Evolutionary conservation across 108 stramenopile genomes (phyloP).

Genomic region (Skeletonema grethae): DNA sequence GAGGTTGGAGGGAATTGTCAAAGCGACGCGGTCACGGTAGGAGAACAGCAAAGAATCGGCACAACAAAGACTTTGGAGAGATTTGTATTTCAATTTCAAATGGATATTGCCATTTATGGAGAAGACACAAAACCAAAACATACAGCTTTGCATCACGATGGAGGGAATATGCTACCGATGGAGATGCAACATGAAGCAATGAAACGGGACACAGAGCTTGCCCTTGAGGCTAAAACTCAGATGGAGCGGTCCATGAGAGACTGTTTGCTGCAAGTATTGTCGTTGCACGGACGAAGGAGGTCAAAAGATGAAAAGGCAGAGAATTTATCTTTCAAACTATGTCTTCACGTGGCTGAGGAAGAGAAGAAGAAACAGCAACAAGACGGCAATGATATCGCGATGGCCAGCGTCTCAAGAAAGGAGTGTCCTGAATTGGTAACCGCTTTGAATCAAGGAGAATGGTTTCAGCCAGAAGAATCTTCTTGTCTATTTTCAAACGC

Average conservation of each 20-base stretch:
- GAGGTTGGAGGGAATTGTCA: slow-evolving; percentile 1
- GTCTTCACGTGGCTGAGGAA: slow-evolving; percentile 24
- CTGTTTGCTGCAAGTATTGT: slow-evolving; percentile 28
- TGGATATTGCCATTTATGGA: slow-evolving; percentile 19
- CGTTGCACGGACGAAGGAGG: slow-evolving; percentile 30
- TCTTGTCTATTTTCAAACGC: slow-evolving; percentile 30
- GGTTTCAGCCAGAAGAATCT: slow-evolving; percentile 30
- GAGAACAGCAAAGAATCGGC: slow-evolving; percentile 20
- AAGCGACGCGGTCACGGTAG: background rate
- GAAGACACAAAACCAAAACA: slow-evolving; percentile 2
- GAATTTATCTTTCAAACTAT: slow-evolving; percentile 47
- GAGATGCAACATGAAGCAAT: slow-evolving; percentile 6
- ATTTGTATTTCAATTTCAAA: slow-evolving; percentile 43
- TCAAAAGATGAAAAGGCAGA: slow-evolving; percentile 33
- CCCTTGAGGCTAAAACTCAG: slow-evolving; percentile 15
- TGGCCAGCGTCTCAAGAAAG: background rate
- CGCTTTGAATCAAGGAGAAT: slow-evolving; percentile 40
- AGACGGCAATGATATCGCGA: background rate
- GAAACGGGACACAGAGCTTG: slow-evolving; percentile 27
- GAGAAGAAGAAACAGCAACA: background rate
- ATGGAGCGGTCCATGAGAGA: slow-evolving; percentile 48
- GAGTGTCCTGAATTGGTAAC: slow-evolving; percentile 35
- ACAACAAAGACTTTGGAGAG: slow-evolving; percentile 38
- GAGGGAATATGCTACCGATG: background rate
- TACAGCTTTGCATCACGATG: slow-evolving; percentile 3